Evolutionary conservation across 768 basidiomycete species (phyloP), one percentile per base, ranked within the genome.

Genomic region (Lentinula sp.): DNA sequence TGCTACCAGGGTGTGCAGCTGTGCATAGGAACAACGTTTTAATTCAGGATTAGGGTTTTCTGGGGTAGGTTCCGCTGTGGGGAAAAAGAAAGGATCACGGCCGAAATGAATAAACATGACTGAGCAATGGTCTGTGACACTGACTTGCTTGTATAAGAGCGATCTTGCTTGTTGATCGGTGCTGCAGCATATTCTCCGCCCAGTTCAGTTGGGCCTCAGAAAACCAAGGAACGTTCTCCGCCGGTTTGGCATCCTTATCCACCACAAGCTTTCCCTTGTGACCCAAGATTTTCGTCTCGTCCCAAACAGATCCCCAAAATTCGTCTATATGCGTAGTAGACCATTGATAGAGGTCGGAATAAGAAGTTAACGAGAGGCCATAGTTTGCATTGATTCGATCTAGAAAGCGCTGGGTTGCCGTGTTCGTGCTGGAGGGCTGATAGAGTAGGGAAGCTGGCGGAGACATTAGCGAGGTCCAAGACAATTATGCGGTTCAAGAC

Each of bases 301-400:
- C 88, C 90, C 90, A 93, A n/a, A 88, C 84, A 15, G 78, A 67
- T 37, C 74, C 74, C 91, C 90, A 93, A 73, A 93, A 93, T 41
- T 73, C 70, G 62, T 83, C 81, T 61, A 87, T 77, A 67, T 87
- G 70, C 28, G 73, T 64, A 4, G 77, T 81, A 1, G 88, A 90
- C 90, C 90, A 89, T 42, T 63, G 68, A 66, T 85, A 89, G 6
- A 92, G 76, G 58, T 91, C 87, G 58, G 78, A 67, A 70, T 91
- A 91, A 10, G 81, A 76, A 35, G 65, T 57, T 13, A 91, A 73
- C 13, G 72, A 62, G 9, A 85, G 71, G 16, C 69, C 71, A 62
- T 81, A 75, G 12, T 70, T 72, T 46, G 72, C 62, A 69, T 90
- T 91, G 65, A 86, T 75, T 61, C 68, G 73, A 62, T 72, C 65